Conservation (phyloP, 371 early-diverging fungal species). For the Chytridium lagenaria region DNA sequence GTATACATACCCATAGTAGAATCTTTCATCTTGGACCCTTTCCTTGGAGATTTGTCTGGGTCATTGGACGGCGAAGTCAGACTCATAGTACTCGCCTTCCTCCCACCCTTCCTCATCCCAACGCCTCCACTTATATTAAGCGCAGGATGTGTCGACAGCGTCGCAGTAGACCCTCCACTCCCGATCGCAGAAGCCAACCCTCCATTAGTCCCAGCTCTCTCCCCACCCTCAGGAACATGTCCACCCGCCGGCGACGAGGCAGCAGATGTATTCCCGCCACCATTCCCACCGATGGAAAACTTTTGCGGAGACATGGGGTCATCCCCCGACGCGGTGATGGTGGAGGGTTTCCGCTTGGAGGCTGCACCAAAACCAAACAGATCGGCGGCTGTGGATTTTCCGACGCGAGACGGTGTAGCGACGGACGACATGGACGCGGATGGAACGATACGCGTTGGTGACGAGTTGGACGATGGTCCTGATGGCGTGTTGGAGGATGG, state of each 20-base stretch:
- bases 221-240: not conserved
- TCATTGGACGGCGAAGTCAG: not conserved
- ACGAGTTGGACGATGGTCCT: not conserved
- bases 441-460: not conserved
- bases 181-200: not conserved
- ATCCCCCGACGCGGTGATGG: not conserved
- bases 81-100: constrained; percentile 21
- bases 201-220: not conserved
- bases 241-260: not conserved
- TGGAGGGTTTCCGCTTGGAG: constrained; percentile 7
- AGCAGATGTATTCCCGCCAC: not conserved
- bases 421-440: constrained; percentile 7
- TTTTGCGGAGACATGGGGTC: not conserved
- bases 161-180: not conserved
- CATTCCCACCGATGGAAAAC: too few species aligned
- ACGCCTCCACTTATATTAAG: constrained; percentile 35
- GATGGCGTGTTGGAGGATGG: not conserved
- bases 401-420: not conserved
- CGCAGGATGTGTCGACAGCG: constrained; percentile 12
- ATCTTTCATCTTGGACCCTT: constrained; percentile 8
- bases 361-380: constrained; percentile 8
- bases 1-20: not conserved
- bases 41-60: not conserved
- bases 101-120: constrained; percentile 30
- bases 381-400: not conserved